Evolutionary conservation across 2,329 filamentous ascomycete species (phyloP).

Genomic region (Neopestalotiopsis rosae): DNA sequence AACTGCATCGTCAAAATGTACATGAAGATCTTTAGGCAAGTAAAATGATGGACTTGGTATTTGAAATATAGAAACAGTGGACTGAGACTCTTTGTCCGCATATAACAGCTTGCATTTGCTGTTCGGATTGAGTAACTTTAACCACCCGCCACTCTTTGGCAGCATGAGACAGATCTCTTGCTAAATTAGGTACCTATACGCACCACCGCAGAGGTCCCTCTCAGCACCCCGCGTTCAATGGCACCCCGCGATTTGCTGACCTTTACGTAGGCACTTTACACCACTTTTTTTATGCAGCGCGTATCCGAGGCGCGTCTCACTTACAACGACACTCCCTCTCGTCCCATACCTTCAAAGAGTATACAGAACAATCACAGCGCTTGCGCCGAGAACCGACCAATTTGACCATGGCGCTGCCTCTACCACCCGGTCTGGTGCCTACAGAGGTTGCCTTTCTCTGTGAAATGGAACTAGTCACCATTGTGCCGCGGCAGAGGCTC

Average conservation of each 20-base stretch:
- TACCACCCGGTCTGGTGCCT: slow-evolving; percentile 68
- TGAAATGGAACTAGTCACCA: slow-evolving; percentile 95
- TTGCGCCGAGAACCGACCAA: not conserved
- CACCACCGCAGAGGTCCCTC: not conserved
- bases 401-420: slow-evolving; percentile 36
- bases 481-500: slow-evolving; percentile 89
- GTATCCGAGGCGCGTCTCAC: not conserved
- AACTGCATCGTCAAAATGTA: too few relatives aligned
- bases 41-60: not conserved
- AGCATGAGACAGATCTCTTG: not conserved
- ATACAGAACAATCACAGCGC: not conserved
- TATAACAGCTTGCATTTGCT: too few relatives aligned
- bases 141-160: not conserved
- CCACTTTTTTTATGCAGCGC: not conserved
- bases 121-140: not conserved
- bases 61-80: not conserved
- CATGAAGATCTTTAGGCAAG: too few relatives aligned
- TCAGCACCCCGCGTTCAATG: not conserved
- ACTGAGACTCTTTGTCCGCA: not conserved
- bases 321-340: not conserved
- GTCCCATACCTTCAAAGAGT: not conserved
- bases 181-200: not conserved
- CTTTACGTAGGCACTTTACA: not conserved
- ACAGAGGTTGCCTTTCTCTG: slow-evolving; percentile 92
- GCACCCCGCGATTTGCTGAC: not conserved